phyloP scores from a whole-genome alignment of 2,329 filamentous ascomycete species.

The Bertia moriformis region DNA sequence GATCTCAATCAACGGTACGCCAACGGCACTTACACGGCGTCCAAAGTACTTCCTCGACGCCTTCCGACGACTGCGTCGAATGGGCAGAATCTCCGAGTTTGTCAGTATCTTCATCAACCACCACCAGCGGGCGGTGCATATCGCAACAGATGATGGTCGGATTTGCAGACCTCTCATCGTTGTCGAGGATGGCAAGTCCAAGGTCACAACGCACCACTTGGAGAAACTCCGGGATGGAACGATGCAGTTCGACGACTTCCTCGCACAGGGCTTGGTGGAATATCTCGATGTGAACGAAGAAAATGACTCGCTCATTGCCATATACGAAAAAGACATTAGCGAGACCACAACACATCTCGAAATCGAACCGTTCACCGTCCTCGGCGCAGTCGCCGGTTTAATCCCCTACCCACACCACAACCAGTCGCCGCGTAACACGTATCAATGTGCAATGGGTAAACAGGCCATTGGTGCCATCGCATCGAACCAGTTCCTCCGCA shows the following conservation, averaged over 20 bases:
- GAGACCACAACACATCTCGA: conserved; percentile 82
- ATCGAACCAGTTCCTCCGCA: conserved; percentile 93
- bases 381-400: conserved; percentile 86
- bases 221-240: conserved; percentile 69
- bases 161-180: conserved; percentile 94
- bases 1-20: conserved; percentile 90
- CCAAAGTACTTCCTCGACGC: conserved; percentile 75
- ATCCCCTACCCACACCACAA: conserved; percentile 99
- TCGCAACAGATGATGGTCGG: conserved; percentile 90
- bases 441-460: conserved; percentile 99
- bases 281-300: conserved; percentile 98
- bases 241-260: conserved; percentile 84
- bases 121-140: conserved; percentile 80
- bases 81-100: conserved; percentile 86
- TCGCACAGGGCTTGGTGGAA: conserved; percentile 79
- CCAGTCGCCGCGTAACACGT: conserved; percentile 94
- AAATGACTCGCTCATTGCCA: conserved; percentile 84
- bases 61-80: conserved; percentile 75
- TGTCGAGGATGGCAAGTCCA: conserved; percentile 74
- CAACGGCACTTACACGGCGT: conserved; percentile 70
- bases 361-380: conserved; percentile 92
- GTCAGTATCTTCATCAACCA: conserved; percentile 93
- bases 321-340: conserved; percentile 75
- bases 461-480: conserved; percentile 98
- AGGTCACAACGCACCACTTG: conserved; percentile 65